Evolutionary conservation across 1,139 yeast species (phyloP), one percentile per base, ranked within the genome.

Genomic region (Candida sp.): DNA sequence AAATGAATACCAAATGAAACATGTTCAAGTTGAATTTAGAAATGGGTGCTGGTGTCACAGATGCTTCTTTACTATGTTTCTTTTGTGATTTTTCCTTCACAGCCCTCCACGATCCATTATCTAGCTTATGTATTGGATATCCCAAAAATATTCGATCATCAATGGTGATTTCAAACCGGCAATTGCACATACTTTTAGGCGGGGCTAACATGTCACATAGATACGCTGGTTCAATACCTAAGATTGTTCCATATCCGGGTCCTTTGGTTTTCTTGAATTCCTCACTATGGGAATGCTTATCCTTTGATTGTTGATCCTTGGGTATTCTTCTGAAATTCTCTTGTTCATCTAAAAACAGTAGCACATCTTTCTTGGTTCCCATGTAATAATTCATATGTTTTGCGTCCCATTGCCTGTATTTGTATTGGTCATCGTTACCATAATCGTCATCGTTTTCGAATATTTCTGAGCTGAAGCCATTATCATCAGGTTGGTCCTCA

Each of bases 1-100:
- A 78, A 0, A 90, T 85, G 65, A 93, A 90, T 5, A 88, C 90
- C 32, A 93, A 73, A 57, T 91, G 95, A 60, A 95, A 95, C 90
- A 89, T 84, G 46, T 82, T 77, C 82, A 91, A 46, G 35, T 43
- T 48, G 5, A 53, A 36, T 33, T 44, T 53, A 1, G 46, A 21
- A 22, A 44, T 45, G 4, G 52, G 45, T n/a, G 50, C 37, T 23
- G 46, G 45, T 15, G 33, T 56, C 3, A 49, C 57, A 4, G 43
- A 21, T n/a, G 45, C 48, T 8, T 50, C 52, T 27, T 41, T 40
- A 8, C 41, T 42, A 15, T 34, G 7, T 35, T 29, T 34, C 48
- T 47, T 21, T 45, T 22, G 21, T 11, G 32, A 35, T 42, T 49
- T 43, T 41, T 48, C 37, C 35, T 47, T 35, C 7, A 42, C 50